Evolutionary conservation across 768 basidiomycete genomes (phyloP), one percentile per base, ranked within the genome.

Genomic region (Podaxis pistillaris): DNA sequence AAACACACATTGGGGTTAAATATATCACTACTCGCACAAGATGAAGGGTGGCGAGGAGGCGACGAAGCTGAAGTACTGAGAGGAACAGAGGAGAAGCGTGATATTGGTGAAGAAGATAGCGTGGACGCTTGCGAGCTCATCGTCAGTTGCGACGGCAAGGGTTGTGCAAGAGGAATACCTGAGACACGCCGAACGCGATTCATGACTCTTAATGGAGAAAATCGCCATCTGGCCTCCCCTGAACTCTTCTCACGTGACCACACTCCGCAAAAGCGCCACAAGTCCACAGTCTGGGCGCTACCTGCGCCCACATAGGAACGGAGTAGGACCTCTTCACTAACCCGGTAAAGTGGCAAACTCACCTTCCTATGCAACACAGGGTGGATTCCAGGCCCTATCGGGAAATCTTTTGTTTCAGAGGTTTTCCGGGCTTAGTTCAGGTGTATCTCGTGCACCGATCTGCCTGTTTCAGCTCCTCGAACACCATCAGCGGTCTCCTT

Each of bases 61-160:
- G 69, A 67, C 7, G 74, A 70, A 8, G 70, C 64, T 1, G 71
- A 64, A 0, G 70, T 68, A 60, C 72, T 75, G 9, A 70, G 46
- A 19, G 58, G 62, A 13, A 1, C 63, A 30, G 36, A 63, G 60
- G 41, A 65, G 58, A 9, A 70, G 66, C n/a, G 66, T 51, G 62
- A 57, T 30, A 62, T 30, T 49, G 13, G 55, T 13, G 62, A 66
- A 12, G 68, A 64, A 17, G 65, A 55, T 13, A 67, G 64, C 4
- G 68, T 67, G 3, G 70, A 64, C 3, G 71, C 65, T 51, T 55
- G 17, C 1, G 66, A 72, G 65, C 69, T 73, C 69, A 70, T 71
- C 22, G 54, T 64, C 24, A 17, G 33, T 26, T 44, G 38, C 52
- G 22, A 58, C 24, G 22, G 36, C 19, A 38, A 26, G 28, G 54